phyloP scores from a whole-genome alignment of 108 stramenopile species.

The Mayamaea pseudoterrestris region DNA sequence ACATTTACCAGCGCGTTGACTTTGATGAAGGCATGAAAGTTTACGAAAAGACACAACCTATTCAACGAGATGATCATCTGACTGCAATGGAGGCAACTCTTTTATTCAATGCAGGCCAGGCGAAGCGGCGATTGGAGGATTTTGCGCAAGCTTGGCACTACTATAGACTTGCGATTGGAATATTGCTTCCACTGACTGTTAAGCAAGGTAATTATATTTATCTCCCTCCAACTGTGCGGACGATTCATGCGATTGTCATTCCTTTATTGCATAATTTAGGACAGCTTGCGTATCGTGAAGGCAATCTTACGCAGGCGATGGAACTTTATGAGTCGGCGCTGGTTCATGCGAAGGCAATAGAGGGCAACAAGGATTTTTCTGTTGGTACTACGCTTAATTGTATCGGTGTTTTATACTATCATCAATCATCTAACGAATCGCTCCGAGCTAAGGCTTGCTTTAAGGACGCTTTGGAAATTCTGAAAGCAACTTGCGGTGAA shows the following conservation, averaged over 20 bases:
- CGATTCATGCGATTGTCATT: too few species aligned
- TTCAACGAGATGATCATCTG: constrained; percentile 8
- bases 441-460: constrained; percentile 15
- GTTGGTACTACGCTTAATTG: constrained; percentile 40
- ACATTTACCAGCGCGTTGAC: constrained; percentile 16
- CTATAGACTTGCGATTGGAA: constrained; percentile 14
- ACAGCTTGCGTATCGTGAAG: constrained; percentile 20
- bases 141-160: constrained; percentile 14
- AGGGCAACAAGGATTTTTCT: constrained; percentile 21
- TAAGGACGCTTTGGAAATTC: constrained; percentile 16
- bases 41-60: constrained; percentile 14
- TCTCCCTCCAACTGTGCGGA: too few species aligned
- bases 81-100: constrained; percentile 22
- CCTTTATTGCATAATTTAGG: constrained; percentile 21
- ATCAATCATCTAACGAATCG: constrained; percentile 14
- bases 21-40: constrained; percentile 54
- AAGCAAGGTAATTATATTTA: constrained; percentile 4
- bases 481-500: constrained; percentile 12
- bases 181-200: constrained; percentile 4
- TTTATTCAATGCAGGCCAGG: constrained; percentile 31
- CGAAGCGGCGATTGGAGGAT: constrained; percentile 18
- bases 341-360: constrained; percentile 5
- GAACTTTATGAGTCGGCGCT: constrained; percentile 23
- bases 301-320: constrained; percentile 14
- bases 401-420: constrained; percentile 36